Evolutionary conservation across 1,284 basidiomycete genomes (phyloP).

Genomic region (Boletellus dicymbophilus): DNA sequence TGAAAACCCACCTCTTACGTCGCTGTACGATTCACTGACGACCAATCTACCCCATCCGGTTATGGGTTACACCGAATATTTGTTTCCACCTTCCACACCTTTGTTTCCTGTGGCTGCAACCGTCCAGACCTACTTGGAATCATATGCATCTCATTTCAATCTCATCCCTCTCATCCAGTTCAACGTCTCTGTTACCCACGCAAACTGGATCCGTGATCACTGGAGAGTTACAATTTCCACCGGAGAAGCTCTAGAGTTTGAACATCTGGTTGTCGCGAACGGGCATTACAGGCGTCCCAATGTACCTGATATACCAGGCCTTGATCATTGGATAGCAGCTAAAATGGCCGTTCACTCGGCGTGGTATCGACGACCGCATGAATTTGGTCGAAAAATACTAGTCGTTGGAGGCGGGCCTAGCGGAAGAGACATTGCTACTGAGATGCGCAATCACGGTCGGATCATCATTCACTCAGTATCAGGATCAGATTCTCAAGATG

Average conservation of each 20-base stretch:
- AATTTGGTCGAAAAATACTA: slow-evolving; percentile 52
- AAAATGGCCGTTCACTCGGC: slow-evolving; percentile 61
- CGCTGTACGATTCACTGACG: slow-evolving; percentile 74
- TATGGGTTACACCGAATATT: slow-evolving; percentile 65
- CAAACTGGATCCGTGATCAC: slow-evolving; percentile 41
- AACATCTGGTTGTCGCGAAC: slow-evolving; percentile 69
- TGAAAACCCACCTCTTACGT: slow-evolving; percentile 58
- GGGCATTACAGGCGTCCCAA: slow-evolving; percentile 70
- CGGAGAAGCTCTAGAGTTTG: slow-evolving; percentile 45
- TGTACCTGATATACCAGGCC: slow-evolving; percentile 58
- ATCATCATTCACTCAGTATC: slow-evolving; percentile 61
- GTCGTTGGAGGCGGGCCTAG: slow-evolving; percentile 75
- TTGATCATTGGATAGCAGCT: slow-evolving; percentile 54
- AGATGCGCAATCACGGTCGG: slow-evolving; percentile 47
- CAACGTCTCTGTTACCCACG: slow-evolving; percentile 46
- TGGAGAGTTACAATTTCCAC: slow-evolving; percentile 52
- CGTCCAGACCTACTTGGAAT: slow-evolving; percentile 62
- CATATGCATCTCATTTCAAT: slow-evolving; percentile 58
- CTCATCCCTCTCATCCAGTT: slow-evolving; percentile 58
- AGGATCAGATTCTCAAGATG: slow-evolving; percentile 30
- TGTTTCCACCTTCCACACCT: slow-evolving; percentile 69
- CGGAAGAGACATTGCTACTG: slow-evolving; percentile 62
- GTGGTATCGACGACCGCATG: slow-evolving; percentile 61
- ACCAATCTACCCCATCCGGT: slow-evolving; percentile 76
- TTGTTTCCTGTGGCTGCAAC: slow-evolving; percentile 60